A percentile compares a stretch with the other conserved stretches of the same genome.
Evolutionary conservation across 2,329 filamentous ascomycete species (phyloP).

Genomic region (Trichoderma sp.): DNA sequence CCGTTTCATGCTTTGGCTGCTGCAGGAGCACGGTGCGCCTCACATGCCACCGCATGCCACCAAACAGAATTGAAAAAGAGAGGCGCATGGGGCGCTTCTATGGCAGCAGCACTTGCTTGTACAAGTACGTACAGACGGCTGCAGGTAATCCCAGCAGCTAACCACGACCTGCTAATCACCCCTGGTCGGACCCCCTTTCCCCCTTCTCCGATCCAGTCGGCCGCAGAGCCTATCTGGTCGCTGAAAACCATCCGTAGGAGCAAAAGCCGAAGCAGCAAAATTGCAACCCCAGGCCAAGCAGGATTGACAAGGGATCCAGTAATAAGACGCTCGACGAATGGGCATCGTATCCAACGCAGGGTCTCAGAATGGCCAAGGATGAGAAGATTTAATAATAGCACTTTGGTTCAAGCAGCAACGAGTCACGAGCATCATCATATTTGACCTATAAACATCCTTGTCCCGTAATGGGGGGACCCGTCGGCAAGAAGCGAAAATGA

Average conservation of each 20-base stretch:
- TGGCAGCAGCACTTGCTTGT: neutral
- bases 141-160: neutral
- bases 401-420: neutral
- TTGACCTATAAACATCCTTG: neutral
- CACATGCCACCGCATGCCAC: neutral
- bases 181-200: neutral
- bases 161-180: neutral
- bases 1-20: neutral
- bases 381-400: constrained; percentile 12
- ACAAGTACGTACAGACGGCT: neutral
- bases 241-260: neutral
- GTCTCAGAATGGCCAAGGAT: neutral
- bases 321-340: neutral
- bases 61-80: neutral
- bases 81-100: neutral
- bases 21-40: neutral
- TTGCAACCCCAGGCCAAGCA: neutral
- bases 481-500: constrained; percentile 15
- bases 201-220: constrained; percentile 6
- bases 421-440: constrained; percentile 3
- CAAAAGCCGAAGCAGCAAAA: constrained; percentile 1
- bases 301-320: neutral
- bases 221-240: neutral
- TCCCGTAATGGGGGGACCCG: neutral
- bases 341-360: neutral